Evolutionary conservation across 305 asterid species (phyloP).

Genomic region (Striga hermonthica): DNA sequence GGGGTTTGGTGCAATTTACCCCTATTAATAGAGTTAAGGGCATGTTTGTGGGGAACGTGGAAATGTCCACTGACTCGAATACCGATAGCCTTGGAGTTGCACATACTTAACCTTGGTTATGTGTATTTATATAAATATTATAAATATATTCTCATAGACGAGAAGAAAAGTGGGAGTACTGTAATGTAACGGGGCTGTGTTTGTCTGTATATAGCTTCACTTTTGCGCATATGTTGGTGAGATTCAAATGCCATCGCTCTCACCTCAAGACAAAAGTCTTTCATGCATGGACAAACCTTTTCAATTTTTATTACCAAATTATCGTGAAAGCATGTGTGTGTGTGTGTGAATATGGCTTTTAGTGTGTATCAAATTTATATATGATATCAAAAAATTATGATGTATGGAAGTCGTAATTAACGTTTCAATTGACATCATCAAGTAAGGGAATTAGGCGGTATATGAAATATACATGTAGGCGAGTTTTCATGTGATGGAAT

Average conservation of each 20-base stretch:
- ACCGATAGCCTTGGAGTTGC: slow-evolving; percentile 57
- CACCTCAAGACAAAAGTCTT: slow-evolving; percentile 43
- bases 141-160: slow-evolving; percentile 28
- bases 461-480: too few species aligned
- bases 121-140: neutral
- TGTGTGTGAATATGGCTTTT: neutral
- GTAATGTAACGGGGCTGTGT: slow-evolving; percentile 32
- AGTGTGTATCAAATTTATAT: neutral
- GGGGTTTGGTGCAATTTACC: too few species aligned
- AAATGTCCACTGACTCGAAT: slow-evolving; percentile 65
- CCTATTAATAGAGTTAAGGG: slow-evolving; percentile 38
- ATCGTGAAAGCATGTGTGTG: slow-evolving; percentile 5
- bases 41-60: slow-evolving; percentile 72
- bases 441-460: neutral
- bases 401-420: neutral
- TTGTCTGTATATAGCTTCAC: slow-evolving; percentile 34
- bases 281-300: slow-evolving; percentile 46
- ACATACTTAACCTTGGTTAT: slow-evolving; percentile 22
- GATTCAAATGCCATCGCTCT: slow-evolving; percentile 35
- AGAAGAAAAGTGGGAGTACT: slow-evolving; percentile 40
- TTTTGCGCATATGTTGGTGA: slow-evolving; percentile 34
- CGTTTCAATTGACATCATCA: neutral
- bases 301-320: slow-evolving; percentile 50
- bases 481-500: too few species aligned
- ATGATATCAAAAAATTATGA: neutral